Percentiles rank a stretch among this genome's conserved stretches.
Conservation (phyloP, 2,329 filamentous ascomycete genomes). For the Fusarium irregulare region DNA sequence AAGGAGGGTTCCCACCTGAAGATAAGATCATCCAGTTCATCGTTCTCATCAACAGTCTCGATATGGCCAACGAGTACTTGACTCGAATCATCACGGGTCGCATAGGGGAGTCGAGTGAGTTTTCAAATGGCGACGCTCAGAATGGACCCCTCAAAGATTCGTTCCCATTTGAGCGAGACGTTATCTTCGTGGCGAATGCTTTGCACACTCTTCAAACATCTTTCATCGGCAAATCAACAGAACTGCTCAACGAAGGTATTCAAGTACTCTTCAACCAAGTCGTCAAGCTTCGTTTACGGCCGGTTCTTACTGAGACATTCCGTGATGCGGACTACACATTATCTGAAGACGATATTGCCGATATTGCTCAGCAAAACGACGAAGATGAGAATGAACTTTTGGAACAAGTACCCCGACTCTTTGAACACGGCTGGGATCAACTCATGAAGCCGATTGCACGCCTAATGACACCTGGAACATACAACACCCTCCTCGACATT, state of each 20-base stretch:
- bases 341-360: constrained; percentile 69
- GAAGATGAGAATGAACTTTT: constrained; percentile 64
- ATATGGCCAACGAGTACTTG: constrained; percentile 91
- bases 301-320: constrained; percentile 88
- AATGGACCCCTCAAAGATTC: constrained; percentile 66
- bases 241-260: constrained; percentile 86
- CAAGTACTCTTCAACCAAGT: constrained; percentile 89
- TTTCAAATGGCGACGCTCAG: constrained; percentile 51
- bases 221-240: constrained; percentile 81
- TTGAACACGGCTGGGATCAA: constrained; percentile 86
- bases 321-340: constrained; percentile 89
- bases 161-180: constrained; percentile 86
- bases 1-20: constrained; percentile 87
- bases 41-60: constrained; percentile 94
- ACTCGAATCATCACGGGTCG: constrained; percentile 82
- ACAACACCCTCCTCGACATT: constrained; percentile 77
- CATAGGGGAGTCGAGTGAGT: constrained; percentile 59
- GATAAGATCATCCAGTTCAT: constrained; percentile 90
- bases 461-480: constrained; percentile 82
- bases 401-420: constrained; percentile 81
- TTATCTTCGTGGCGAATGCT: constrained; percentile 73
- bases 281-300: constrained; percentile 84
- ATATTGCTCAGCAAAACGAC: constrained; percentile 65
- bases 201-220: constrained; percentile 75
- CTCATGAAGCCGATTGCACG: constrained; percentile 87